A percentile compares a stretch with the other conserved stretches of the same genome.
Conservation (phyloP, 306 rosid genomes). For the Prunus mira region DNA sequence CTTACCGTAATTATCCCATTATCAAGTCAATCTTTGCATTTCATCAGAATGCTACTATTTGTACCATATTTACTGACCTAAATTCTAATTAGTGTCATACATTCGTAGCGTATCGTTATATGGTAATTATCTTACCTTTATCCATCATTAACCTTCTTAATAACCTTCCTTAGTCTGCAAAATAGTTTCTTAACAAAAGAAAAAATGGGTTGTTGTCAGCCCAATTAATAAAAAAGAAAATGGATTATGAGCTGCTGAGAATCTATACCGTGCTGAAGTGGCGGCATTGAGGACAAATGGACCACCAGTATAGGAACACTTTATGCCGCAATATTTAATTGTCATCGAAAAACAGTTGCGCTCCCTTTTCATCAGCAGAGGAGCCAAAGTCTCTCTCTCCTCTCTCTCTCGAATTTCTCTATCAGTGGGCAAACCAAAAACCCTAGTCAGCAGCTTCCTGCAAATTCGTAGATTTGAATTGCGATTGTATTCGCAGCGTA, state of each 20-base stretch:
- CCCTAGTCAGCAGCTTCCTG: constrained; percentile 8
- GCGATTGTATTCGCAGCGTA: not conserved
- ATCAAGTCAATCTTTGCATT: too few relatives aligned
- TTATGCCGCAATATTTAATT: constrained; percentile 4
- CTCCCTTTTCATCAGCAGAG: not conserved
- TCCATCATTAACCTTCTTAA: too few relatives aligned
- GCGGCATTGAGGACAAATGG: not conserved
- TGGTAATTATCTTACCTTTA: too few relatives aligned
- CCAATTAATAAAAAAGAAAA: too few relatives aligned
- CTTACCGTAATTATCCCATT: too few relatives aligned
- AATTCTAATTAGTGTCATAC: too few relatives aligned
- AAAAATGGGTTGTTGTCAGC: too few relatives aligned
- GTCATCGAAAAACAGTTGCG: not conserved
- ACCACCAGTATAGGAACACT: not conserved
- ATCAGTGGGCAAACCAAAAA: not conserved
- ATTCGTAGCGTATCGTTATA: too few relatives aligned
- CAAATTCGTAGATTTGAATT: not conserved
- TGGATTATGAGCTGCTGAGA: not conserved
- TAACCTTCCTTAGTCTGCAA: too few relatives aligned
- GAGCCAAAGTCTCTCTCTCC: not conserved
- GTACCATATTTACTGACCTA: too few relatives aligned
- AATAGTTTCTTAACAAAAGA: too few relatives aligned
- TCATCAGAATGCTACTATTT: too few relatives aligned
- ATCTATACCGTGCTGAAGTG: not conserved
- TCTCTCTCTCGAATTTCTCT: not conserved